Conservation (phyloP, 139 green algal genomes). For the Chlamydomonas eustigma region DNA sequence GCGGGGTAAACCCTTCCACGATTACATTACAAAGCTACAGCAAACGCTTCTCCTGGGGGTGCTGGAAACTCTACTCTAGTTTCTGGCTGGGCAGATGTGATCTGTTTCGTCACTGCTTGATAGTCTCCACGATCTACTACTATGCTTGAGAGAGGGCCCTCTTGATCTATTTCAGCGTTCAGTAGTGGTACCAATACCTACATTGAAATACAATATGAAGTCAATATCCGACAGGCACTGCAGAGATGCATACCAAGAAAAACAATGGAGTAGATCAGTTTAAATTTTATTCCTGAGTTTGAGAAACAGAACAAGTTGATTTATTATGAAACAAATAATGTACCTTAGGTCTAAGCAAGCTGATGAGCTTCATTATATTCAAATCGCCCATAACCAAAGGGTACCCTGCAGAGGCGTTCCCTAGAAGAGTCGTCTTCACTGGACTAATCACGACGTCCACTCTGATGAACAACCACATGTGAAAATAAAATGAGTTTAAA, state of each 20-base stretch:
- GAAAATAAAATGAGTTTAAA: too few relatives aligned
- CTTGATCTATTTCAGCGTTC: conserved; percentile 58
- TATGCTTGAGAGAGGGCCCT: conserved; percentile 20
- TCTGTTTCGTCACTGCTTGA: background rate
- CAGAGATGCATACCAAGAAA: background rate
- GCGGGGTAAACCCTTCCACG: too few relatives aligned
- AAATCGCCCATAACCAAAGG: conserved; percentile 53
- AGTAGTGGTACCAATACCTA: conserved; percentile 55
- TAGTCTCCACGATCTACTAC: conserved; percentile 20
- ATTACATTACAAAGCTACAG: conserved; percentile 29
- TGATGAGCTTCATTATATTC: conserved; percentile 50
- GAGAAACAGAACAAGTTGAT: background rate
- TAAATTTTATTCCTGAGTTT: background rate
- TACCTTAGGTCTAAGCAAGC: conserved; percentile 41
- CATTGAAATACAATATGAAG: background rate
- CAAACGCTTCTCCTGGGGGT: conserved; percentile 29
- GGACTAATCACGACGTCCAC: conserved; percentile 29
- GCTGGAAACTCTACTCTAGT: conserved; percentile 31
- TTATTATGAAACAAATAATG: background rate
- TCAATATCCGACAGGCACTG: too few relatives aligned
- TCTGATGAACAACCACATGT: too few relatives aligned
- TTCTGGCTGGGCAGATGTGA: conserved; percentile 11
- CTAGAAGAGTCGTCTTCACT: conserved; percentile 31
- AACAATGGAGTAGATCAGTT: background rate
- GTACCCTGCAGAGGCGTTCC: conserved; percentile 33